phyloP scores from a whole-genome alignment of 2,329 filamentous ascomycete genomes.

The Phaeosphaeriaceae sp. region DNA sequence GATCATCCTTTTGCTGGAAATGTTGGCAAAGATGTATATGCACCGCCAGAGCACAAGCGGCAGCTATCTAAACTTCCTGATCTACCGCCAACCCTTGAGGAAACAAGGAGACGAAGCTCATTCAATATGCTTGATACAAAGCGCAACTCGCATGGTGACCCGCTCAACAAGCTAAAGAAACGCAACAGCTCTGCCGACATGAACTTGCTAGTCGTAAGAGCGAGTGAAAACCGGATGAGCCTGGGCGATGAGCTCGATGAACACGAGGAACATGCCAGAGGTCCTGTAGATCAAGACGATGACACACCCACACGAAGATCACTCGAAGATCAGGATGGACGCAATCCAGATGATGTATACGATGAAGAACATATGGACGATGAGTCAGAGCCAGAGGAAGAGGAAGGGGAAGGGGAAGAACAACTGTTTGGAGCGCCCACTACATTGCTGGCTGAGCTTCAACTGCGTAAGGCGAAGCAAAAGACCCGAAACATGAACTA shows the following conservation, averaged over 20 bases:
- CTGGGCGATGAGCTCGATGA: slow-evolving; percentile 42
- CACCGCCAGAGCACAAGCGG: slow-evolving; percentile 47
- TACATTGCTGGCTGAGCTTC: slow-evolving; percentile 89
- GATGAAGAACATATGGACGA: slow-evolving; percentile 53
- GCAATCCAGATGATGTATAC: slow-evolving; percentile 40
- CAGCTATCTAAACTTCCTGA: slow-evolving; percentile 50
- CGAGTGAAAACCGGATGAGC: slow-evolving; percentile 46
- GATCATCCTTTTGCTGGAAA: slow-evolving; percentile 84
- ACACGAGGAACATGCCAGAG: slow-evolving; percentile 37
- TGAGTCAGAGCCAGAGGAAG: slow-evolving; percentile 52
- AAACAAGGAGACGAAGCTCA: slow-evolving; percentile 46
- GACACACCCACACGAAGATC: slow-evolving; percentile 20
- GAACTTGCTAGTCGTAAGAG: slow-evolving; percentile 41
- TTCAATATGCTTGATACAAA: slow-evolving; percentile 47
- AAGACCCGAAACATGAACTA: slow-evolving; percentile 77
- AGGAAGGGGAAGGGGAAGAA: slow-evolving; percentile 48
- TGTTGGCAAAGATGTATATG: slow-evolving; percentile 77
- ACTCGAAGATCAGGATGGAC: slow-evolving; percentile 17
- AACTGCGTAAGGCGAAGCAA: slow-evolving; percentile 87
- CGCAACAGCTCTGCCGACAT: slow-evolving; percentile 49
- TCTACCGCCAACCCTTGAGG: slow-evolving; percentile 23
- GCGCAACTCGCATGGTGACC: slow-evolving; percentile 45
- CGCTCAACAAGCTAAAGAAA: slow-evolving; percentile 50
- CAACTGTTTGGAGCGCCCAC: slow-evolving; percentile 76
- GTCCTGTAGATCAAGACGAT: slow-evolving; percentile 29